Percentiles rank a stretch among this genome's conserved stretches.
Evolutionary conservation across 2,329 filamentous ascomycete species (phyloP).

Genomic region (Sclerotinia subarctica): DNA sequence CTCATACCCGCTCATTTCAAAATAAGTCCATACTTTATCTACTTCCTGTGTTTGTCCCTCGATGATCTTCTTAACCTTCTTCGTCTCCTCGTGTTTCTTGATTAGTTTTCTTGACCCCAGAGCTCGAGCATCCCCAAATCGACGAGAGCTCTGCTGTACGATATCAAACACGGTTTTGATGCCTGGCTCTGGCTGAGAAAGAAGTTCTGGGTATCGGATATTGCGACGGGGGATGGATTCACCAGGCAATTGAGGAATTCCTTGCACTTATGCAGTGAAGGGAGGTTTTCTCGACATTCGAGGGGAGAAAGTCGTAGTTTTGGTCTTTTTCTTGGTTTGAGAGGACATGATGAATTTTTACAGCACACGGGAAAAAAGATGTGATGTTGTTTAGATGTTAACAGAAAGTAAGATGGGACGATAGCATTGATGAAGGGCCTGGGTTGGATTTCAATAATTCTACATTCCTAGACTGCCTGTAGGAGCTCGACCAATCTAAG

Average conservation of each 20-base stretch:
- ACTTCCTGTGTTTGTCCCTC: conserved; percentile 76
- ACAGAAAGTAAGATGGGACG: background rate
- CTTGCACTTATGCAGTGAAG: conserved; percentile 58
- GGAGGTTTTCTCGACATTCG: conserved; percentile 45
- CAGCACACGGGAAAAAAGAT: background rate
- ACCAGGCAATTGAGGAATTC: conserved; percentile 53
- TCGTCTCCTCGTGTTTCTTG: conserved; percentile 75
- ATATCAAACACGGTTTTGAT: conserved; percentile 75
- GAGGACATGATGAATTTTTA: conserved; percentile 10
- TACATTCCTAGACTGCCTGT: background rate
- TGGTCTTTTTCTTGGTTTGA: background rate
- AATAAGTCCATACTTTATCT: conserved; percentile 87
- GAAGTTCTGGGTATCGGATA: conserved; percentile 48
- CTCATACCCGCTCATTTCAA: conserved; percentile 75
- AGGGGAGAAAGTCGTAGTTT: conserved; percentile 18
- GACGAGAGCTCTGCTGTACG: conserved; percentile 62
- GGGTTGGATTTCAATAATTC: background rate
- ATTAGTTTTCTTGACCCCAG: conserved; percentile 71
- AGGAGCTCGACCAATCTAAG: background rate
- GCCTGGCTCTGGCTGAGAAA: conserved; percentile 6
- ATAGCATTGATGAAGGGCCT: background rate
- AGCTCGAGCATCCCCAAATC: conserved; percentile 62
- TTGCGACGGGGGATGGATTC: conserved; percentile 65
- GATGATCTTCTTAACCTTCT: conserved; percentile 85
- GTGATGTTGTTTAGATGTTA: background rate